Evolutionary conservation across 306 rosid species (phyloP).

Genomic region (Casuarina glauca): DNA sequence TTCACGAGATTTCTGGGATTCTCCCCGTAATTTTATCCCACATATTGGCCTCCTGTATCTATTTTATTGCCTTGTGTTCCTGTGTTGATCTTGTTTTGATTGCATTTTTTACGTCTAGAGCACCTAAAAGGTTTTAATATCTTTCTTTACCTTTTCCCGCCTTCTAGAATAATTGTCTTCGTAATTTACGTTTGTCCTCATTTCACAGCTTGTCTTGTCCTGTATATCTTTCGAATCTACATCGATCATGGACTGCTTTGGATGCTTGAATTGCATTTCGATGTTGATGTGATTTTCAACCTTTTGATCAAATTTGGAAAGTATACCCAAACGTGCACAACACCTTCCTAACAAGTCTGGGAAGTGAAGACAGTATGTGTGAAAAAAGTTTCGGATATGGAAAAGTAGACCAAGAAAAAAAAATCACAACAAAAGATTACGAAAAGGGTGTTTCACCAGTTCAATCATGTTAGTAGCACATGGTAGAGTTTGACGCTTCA

Average conservation of each 20-base stretch:
- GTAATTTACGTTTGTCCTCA: background rate
- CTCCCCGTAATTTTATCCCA: conserved; percentile 2
- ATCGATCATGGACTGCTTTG: background rate
- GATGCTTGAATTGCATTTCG: too few species aligned
- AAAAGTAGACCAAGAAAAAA: background rate
- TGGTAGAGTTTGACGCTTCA: background rate
- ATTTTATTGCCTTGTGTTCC: background rate
- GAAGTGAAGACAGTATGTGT: too few species aligned
- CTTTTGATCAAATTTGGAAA: background rate
- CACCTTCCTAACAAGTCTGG: too few species aligned
- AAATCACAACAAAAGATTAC: background rate
- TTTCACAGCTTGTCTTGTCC: background rate
- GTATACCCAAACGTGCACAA: too few species aligned
- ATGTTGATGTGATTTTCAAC: too few species aligned
- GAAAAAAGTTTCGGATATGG: background rate
- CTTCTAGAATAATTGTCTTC: background rate
- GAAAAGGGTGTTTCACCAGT: background rate
- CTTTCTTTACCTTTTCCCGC: background rate
- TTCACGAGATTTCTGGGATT: conserved; percentile 46
- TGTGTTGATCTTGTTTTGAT: background rate
- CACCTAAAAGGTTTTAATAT: background rate
- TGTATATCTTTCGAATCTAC: background rate
- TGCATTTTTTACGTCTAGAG: background rate
- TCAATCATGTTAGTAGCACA: background rate
- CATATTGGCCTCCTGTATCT: background rate